Conservation (phyloP, 2,329 filamentous ascomycete genomes). For the Beauveria rudraprayagi region DNA sequence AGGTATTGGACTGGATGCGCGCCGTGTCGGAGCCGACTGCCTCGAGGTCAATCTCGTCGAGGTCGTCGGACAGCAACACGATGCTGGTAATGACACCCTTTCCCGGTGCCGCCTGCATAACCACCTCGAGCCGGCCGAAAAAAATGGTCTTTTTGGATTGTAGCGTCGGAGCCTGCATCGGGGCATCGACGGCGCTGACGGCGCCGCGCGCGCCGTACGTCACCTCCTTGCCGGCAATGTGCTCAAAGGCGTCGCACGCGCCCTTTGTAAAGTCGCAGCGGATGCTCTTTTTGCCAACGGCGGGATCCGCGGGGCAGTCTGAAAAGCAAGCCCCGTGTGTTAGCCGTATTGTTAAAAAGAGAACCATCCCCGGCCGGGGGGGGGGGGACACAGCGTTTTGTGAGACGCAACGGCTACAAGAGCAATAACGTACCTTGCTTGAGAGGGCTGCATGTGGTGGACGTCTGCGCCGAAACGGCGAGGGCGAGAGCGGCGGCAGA, state of each 20-base stretch:
- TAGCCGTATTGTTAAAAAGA: neutral
- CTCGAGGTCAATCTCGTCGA: slow-evolving; percentile 82
- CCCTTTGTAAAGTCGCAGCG: slow-evolving; percentile 59
- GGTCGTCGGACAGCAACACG: slow-evolving; percentile 65
- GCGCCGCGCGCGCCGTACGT: slow-evolving; percentile 23
- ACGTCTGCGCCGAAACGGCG: slow-evolving; percentile 48
- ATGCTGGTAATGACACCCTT: slow-evolving; percentile 69
- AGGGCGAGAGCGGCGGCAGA: slow-evolving; percentile 37
- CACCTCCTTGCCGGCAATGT: slow-evolving; percentile 18
- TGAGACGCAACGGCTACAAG: neutral
- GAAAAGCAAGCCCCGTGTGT: neutral
- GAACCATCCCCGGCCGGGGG: no score
- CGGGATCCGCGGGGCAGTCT: slow-evolving; percentile 55
- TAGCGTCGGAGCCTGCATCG: slow-evolving; percentile 53
- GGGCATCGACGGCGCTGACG: slow-evolving; percentile 48
- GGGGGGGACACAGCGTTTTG: neutral
- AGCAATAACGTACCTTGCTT: slow-evolving; percentile 34
- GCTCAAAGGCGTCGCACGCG: slow-evolving; percentile 36
- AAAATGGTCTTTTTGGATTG: slow-evolving; percentile 71
- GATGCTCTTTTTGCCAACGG: slow-evolving; percentile 52
- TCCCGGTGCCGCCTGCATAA: slow-evolving; percentile 63
- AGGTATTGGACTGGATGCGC: slow-evolving; percentile 80
- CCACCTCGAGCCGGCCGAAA: slow-evolving; percentile 68
- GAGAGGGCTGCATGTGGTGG: slow-evolving; percentile 45
- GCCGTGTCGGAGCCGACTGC: slow-evolving; percentile 62